Conservation (phyloP, 805 yeast genomes). For the Komagataella pseudopastoris region DNA sequence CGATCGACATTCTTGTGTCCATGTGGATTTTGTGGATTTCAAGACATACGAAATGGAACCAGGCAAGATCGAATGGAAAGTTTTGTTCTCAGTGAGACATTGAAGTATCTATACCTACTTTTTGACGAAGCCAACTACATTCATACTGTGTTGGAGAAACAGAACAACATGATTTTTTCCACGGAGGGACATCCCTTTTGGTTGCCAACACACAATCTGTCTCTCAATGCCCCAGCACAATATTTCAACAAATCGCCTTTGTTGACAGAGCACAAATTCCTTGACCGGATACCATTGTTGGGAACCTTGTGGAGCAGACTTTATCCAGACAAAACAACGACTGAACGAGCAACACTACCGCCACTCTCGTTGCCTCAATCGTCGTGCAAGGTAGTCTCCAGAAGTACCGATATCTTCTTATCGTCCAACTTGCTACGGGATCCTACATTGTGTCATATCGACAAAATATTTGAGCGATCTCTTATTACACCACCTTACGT, state of each 20-base stretch:
- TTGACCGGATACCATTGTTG: neutral
- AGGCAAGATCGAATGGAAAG: conserved; percentile 81
- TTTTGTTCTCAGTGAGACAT: conserved; percentile 77
- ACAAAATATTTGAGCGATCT: neutral
- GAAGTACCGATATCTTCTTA: neutral
- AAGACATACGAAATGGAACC: conserved; percentile 49
- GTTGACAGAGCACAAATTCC: conserved; percentile 1
- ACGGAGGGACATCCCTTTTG: conserved; percentile 93
- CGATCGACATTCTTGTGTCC: conserved; percentile 34
- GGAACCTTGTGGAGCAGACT: neutral
- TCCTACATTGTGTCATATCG: neutral
- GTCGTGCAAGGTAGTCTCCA: neutral
- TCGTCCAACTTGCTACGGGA: neutral
- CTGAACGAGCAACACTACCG: neutral
- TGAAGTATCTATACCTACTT: conserved; percentile 68
- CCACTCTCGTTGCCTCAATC: neutral
- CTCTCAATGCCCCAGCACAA: neutral
- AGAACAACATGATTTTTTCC: conserved; percentile 38
- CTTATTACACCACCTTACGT: neutral
- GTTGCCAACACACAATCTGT: conserved; percentile 26
- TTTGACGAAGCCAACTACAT: conserved; percentile 60
- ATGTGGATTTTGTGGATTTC: conserved; percentile 77
- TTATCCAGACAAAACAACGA: neutral
- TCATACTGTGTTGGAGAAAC: conserved; percentile 16
- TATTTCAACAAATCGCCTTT: conserved; percentile 1